phyloP scores from a whole-genome alignment of 495 filamentous ascomycete genomes.

The Collariella sp. region DNA sequence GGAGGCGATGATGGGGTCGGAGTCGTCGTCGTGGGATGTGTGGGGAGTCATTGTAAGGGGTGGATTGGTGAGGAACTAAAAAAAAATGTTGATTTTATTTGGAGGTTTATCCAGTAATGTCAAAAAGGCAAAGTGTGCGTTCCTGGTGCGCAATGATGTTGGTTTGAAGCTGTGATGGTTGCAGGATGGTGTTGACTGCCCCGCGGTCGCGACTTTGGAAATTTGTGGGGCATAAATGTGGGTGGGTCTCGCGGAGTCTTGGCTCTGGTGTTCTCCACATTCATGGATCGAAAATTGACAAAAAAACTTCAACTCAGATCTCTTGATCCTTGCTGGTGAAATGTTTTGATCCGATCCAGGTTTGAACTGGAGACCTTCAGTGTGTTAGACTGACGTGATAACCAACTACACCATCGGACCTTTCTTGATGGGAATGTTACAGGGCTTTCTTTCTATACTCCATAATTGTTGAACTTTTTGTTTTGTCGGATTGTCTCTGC shows the following conservation, averaged over 20 bases:
- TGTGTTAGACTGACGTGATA: slow-evolving; percentile 11
- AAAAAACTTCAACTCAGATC: background rate
- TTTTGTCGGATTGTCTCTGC: no score
- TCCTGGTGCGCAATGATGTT: background rate
- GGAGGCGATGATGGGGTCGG: slow-evolving; percentile 40
- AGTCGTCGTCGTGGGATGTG: slow-evolving; percentile 24
- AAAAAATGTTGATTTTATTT: no score
- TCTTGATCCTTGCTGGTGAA: background rate
- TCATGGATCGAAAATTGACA: background rate
- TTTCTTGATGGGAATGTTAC: background rate
- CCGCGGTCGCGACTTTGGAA: slow-evolving; percentile 13
- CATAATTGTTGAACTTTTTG: no score
- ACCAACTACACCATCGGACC: slow-evolving; percentile 12
- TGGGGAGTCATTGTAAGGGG: background rate
- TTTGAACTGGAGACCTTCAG: slow-evolving; percentile 10
- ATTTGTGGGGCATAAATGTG: slow-evolving; percentile 13
- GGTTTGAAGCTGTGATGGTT: background rate
- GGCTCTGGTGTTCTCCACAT: background rate
- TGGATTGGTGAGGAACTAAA: background rate
- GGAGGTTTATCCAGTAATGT: no score
- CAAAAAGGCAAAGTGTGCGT: no score
- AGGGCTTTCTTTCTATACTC: no score
- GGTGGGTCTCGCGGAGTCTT: no score
- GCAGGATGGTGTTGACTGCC: background rate
- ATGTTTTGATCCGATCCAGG: slow-evolving; percentile 10